Evolutionary conservation across 805 yeast genomes (phyloP), one percentile per base, ranked within the genome.

Genomic region (Teunomyces gatunensis): DNA sequence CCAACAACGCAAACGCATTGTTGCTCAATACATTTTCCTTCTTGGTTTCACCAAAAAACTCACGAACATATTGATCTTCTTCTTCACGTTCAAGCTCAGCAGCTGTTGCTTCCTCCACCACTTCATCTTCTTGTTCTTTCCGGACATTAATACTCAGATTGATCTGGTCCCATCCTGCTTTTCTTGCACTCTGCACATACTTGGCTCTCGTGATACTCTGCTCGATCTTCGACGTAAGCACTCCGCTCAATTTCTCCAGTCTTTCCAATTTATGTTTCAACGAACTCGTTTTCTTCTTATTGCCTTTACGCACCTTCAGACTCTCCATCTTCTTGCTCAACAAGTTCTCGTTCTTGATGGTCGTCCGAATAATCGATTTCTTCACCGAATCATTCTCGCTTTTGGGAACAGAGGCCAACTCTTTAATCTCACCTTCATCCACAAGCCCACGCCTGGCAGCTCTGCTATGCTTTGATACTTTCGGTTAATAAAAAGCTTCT

Each of bases 371-470:
- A 51, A 86, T 75, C 15, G 87, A 81, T 51, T 82, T 79, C 18
- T 82, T 71, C 17, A 81, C 69, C 52, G 83, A 87, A 13, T 83
- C 77, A 47, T 75, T 75, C 52, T 81, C 83, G 10, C 76, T 73
- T 62, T 86, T 79, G 42, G 89, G 85, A 15, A 85, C 63, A 10
- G 68, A 62, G 20, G 73, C 69, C 29, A 86, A 68, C 6, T 75
- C 73, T 52, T 74, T 78, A 7, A 77, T 77, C 56, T 70, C 75
- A 32, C 76, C 79, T 3, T 56, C 67, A 1, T 77, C 74, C 3
- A 60, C 64, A 49, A 75, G 79, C 5, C 84, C 85, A 61, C 89
- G 74, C 68, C 91, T 81, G 2, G 94, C 91, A 2, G 90, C 89
- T 69, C 94, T 77, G 39, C 90, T 83, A 51, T 78, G 82, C 54